phyloP scores from a whole-genome alignment of 2,329 filamentous ascomycete genomes.

The Colletotrichum euphorbiae region DNA sequence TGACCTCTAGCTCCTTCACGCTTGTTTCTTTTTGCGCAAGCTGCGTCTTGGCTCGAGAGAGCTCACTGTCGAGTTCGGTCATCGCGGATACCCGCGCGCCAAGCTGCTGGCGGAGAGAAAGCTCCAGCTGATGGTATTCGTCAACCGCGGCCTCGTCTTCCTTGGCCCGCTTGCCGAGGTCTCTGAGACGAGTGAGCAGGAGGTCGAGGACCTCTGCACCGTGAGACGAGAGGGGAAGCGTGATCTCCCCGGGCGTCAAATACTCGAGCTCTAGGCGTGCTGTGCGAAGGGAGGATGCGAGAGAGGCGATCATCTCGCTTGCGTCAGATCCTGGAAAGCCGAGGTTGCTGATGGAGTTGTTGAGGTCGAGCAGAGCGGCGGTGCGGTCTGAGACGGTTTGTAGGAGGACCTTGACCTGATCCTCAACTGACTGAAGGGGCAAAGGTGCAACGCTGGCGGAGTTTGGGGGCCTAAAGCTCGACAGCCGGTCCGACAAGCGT shows the following conservation, averaged over 20 bases:
- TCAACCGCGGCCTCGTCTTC: slow-evolving; percentile 68
- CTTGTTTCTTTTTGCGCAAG: slow-evolving; percentile 53
- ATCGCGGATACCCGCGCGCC: slow-evolving; percentile 63
- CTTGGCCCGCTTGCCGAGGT: slow-evolving; percentile 58
- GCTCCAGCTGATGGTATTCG: slow-evolving; percentile 69
- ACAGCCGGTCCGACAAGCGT: slow-evolving; percentile 53
- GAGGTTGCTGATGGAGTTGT: slow-evolving; percentile 57
- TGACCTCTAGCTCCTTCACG: slow-evolving; percentile 61
- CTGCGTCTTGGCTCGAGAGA: slow-evolving; percentile 49
- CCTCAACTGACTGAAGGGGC: slow-evolving; percentile 51
- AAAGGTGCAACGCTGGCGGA: slow-evolving; percentile 12
- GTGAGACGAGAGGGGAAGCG: slow-evolving; percentile 62
- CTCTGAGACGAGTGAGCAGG: slow-evolving; percentile 62
- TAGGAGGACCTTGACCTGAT: slow-evolving; percentile 56
- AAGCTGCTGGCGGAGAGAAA: slow-evolving; percentile 67
- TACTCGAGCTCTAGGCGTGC: slow-evolving; percentile 73
- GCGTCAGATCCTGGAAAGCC: slow-evolving; percentile 64
- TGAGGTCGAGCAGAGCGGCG: slow-evolving; percentile 58
- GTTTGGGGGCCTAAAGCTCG: slow-evolving; percentile 44
- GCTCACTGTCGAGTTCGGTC: slow-evolving; percentile 58
- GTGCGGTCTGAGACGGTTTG: slow-evolving; percentile 62
- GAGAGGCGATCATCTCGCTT: slow-evolving; percentile 59
- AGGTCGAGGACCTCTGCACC: slow-evolving; percentile 68
- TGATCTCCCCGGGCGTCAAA: slow-evolving; percentile 68
- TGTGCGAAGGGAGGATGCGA: slow-evolving; percentile 63